Percentiles rank a stretch among this genome's conserved stretches.
These are phyloP conservation scores for Polygonum aviculare DNA, from an alignment of 148 eudicot genomes.

Conservation along the genomic window DNA sequence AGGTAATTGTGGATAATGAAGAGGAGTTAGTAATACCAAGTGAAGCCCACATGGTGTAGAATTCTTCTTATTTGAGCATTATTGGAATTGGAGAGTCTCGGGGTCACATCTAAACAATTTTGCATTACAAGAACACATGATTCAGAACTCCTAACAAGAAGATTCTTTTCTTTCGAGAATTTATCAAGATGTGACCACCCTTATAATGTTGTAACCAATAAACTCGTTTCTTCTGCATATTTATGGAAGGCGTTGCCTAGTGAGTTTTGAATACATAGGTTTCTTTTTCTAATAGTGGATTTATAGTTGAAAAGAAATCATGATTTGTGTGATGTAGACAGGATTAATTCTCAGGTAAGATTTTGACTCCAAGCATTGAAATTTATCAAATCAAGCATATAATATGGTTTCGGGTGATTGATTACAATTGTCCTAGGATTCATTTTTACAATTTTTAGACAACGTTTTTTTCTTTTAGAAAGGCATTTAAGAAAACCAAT, in stretches of 20 bases:
- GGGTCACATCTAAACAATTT: not conserved
- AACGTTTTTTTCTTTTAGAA: no score
- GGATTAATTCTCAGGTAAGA: not conserved
- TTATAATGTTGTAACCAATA: not conserved
- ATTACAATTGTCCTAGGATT: no score
- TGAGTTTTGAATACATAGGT: not conserved
- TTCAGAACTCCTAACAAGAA: not conserved
- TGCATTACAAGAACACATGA: not conserved
- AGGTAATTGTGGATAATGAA: constrained; percentile 7
- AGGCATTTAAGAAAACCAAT: no score
- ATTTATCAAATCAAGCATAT: not conserved
- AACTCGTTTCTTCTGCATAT: not conserved
- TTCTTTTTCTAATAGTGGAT: not conserved
- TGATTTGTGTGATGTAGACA: not conserved
- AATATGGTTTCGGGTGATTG: no score
- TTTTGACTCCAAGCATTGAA: not conserved
- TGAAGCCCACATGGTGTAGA: constrained; percentile 9
- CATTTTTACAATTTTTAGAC: no score
- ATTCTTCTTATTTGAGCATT: not conserved
- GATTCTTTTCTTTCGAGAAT: not conserved
- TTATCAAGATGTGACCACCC: not conserved
- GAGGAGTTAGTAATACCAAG: constrained; percentile 3
- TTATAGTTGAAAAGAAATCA: not conserved
- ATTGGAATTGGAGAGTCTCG: not conserved
- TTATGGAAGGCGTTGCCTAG: not conserved